phyloP scores from a whole-genome alignment of 306 rosid species.

The Inga laurina region DNA sequence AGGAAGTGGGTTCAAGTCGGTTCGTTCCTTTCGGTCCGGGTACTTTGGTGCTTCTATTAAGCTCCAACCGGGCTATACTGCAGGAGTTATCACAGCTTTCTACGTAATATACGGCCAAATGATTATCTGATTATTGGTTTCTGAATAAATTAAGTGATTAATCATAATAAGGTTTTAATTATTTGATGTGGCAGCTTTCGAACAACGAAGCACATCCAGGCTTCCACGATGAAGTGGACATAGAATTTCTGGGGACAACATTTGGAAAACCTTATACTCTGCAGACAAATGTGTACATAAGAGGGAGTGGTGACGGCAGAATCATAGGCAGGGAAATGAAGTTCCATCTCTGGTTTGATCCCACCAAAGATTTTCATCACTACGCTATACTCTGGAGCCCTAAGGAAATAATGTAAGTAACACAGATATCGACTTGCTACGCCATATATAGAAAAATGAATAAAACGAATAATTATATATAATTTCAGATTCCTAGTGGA shows the following conservation, averaged over 20 bases:
- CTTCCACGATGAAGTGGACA: slow-evolving; percentile 94
- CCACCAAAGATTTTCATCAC: slow-evolving; percentile 78
- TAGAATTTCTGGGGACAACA: slow-evolving; percentile 94
- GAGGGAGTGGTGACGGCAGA: slow-evolving; percentile 93
- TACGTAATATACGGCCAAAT: slow-evolving; percentile 57
- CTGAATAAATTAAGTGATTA: background rate
- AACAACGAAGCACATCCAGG: slow-evolving; percentile 96
- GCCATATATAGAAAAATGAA: background rate
- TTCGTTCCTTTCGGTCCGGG: slow-evolving; percentile 86
- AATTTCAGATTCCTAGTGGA: slow-evolving; percentile 84
- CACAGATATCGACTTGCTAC: background rate
- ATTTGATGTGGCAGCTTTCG: slow-evolving; percentile 69
- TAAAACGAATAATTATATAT: background rate
- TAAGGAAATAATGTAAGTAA: background rate
- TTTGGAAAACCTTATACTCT: slow-evolving; percentile 93
- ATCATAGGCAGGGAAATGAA: slow-evolving; percentile 96
- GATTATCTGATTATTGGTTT: background rate
- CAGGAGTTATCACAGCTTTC: slow-evolving; percentile 95
- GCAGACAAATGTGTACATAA: slow-evolving; percentile 90
- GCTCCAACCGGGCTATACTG: slow-evolving; percentile 95
- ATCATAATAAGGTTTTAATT: slow-evolving; percentile 8
- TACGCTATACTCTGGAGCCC: slow-evolving; percentile 52
- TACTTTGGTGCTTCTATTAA: slow-evolving; percentile 88
- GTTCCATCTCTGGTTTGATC: slow-evolving; percentile 96
- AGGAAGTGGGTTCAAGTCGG: slow-evolving; percentile 97